These are phyloP conservation scores for Backusella luteola DNA, from an alignment of 192 early-diverging fungal genomes.

Conservation along the genomic window DNA sequence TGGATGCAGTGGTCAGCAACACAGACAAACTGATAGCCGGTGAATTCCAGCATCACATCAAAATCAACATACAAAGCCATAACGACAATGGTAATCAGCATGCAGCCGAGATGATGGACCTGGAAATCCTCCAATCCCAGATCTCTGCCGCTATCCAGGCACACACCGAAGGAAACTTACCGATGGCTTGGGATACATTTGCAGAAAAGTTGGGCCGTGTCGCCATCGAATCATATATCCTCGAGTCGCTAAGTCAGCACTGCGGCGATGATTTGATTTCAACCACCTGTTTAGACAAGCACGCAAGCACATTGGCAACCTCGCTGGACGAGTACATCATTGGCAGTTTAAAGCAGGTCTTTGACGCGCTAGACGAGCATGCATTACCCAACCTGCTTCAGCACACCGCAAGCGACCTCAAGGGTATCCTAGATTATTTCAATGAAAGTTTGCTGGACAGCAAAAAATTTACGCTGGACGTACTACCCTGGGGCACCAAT, in stretches of 20 bases:
- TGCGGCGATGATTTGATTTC: not conserved
- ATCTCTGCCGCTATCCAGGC: constrained; percentile 29
- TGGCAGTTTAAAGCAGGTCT: constrained; percentile 5
- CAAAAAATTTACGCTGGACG: constrained; percentile 9
- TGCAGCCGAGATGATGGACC: constrained; percentile 21
- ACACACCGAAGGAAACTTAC: constrained; percentile 22
- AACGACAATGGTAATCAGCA: not conserved
- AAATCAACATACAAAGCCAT: constrained; percentile 10
- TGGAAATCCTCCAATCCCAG: constrained; percentile 26
- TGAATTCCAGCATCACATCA: constrained; percentile 23
- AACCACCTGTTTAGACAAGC: constrained; percentile 10
- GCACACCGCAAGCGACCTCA: constrained; percentile 14
- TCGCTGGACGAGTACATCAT: constrained; percentile 23
- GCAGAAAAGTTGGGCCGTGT: constrained; percentile 16
- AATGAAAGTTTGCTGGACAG: constrained; percentile 20
- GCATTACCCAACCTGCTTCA: constrained; percentile 16
- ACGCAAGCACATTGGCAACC: constrained; percentile 6
- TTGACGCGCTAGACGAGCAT: constrained; percentile 13
- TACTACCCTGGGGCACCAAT: constrained; percentile 16
- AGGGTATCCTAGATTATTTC: constrained; percentile 21
- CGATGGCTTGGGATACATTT: constrained; percentile 26
- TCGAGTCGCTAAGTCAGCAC: not conserved
- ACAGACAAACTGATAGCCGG: constrained; percentile 18
- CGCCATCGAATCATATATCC: constrained; percentile 9
- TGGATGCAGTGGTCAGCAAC: constrained; percentile 19